A percentile compares a stretch with the other conserved stretches of the same genome.
Evolutionary conservation across 1,284 basidiomycete genomes (phyloP).

Genomic region (Tilletia caries): DNA sequence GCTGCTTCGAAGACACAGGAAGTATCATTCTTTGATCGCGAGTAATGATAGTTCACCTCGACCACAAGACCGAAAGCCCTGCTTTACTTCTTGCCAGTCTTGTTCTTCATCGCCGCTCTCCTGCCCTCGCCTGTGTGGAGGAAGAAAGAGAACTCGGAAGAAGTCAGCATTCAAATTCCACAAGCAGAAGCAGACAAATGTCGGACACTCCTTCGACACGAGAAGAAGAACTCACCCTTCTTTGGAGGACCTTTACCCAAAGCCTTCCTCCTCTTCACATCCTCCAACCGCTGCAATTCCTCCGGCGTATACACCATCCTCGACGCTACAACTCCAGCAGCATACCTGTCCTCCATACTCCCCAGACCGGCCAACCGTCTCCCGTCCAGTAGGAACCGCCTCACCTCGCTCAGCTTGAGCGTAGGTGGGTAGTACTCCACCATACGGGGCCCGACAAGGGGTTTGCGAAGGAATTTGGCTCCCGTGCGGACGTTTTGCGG

Average conservation of each 20-base stretch:
- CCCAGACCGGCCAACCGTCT: not conserved
- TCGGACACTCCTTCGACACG: not conserved
- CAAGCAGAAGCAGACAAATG: not conserved
- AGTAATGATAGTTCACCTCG: no score
- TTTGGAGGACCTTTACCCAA: slow-evolving; percentile 51
- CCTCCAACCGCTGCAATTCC: slow-evolving; percentile 39
- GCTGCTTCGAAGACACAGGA: no score
- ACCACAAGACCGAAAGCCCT: no score
- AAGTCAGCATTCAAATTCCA: no score
- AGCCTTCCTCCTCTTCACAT: slow-evolving; percentile 46
- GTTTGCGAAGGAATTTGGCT: slow-evolving; percentile 39
- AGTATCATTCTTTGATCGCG: no score
- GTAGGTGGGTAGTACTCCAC: slow-evolving; percentile 47
- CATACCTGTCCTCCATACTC: not conserved
- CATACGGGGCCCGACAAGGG: slow-evolving; percentile 46
- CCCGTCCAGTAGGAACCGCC: slow-evolving; percentile 19
- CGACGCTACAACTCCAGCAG: not conserved
- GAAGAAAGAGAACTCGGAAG: not conserved
- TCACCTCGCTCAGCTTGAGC: slow-evolving; percentile 34
- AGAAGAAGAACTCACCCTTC: slow-evolving; percentile 44
- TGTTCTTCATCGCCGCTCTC: slow-evolving; percentile 50
- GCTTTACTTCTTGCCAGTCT: slow-evolving; percentile 30
- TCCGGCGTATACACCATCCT: slow-evolving; percentile 27
- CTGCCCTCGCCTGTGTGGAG: slow-evolving; percentile 42
- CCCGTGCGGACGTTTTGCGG: slow-evolving; percentile 40